phyloP scores from a whole-genome alignment of 805 yeast species.

The Wickerhamomyces alni region DNA sequence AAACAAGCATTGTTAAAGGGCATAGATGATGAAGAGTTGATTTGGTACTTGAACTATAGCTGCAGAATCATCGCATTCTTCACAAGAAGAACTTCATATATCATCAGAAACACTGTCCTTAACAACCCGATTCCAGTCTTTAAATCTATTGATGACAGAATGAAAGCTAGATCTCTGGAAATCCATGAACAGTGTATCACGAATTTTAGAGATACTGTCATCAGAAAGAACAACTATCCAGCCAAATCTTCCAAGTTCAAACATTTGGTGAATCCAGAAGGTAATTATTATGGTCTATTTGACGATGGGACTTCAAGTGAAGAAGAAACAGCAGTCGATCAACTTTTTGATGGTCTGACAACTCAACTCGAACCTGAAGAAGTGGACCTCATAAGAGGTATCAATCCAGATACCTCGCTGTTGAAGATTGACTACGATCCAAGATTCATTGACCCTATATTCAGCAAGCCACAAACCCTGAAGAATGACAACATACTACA shows the following conservation, averaged over 20 bases:
- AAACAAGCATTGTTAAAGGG: neutral
- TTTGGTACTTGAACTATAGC: neutral
- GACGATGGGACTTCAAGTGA: neutral
- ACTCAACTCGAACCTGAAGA: no score
- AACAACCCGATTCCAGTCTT: constrained; percentile 1
- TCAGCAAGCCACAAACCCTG: no score
- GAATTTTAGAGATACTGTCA: neutral
- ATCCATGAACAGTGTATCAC: constrained; percentile 2
- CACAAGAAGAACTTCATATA: neutral
- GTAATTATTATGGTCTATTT: neutral
- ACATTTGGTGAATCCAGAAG: neutral
- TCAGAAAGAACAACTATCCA: constrained; percentile 1
- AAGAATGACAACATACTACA: no score
- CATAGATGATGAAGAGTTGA: neutral
- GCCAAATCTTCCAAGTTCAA: neutral
- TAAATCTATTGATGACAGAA: neutral
- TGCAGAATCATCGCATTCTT: constrained; percentile 1
- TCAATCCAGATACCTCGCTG: neutral
- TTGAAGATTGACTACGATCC: constrained; percentile 3
- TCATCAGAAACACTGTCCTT: constrained; percentile 1
- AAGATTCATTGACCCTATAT: constrained; percentile 4
- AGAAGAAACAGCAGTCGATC: neutral
- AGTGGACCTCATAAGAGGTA: neutral
- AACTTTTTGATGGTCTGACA: no score
- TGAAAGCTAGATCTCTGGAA: neutral